Evolutionary conservation across 2,329 filamentous ascomycete species (phyloP), one percentile per base, ranked within the genome.

Genomic region (Fusarium sp.): DNA sequence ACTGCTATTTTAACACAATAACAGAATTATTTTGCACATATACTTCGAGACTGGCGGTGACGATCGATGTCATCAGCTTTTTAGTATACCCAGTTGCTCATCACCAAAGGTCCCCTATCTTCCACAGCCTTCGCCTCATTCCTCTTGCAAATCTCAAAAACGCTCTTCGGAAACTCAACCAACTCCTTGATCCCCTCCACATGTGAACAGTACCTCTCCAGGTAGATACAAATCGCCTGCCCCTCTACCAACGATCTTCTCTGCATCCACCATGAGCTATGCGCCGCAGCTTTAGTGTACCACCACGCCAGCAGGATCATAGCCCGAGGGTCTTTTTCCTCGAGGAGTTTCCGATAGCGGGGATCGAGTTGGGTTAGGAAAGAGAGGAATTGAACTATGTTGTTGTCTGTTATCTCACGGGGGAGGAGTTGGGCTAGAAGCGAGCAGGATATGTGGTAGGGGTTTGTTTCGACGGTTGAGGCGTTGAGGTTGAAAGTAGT

Each of bases 271-370:
- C 85, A 88, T 3, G 71, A 62, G 12, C 78, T 72, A 25, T 78
- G 74, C 14, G 78, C 73, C 16, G 79, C 81, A 16, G 86, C 74
- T 64, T 85, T 83, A 12, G 84, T 83, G 74, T 85, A 87, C 87
- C 87, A 90, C 76, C 85, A 87, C 0, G 83, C 80, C n/a, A 89
- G 75, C 37, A 90, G 69, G 13, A 89, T 73, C 63, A 90, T 72
- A 0, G 87, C 87, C 28, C 82, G 78, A 1, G 83, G 77, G 46
- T 90, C 87, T 63, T 86, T 89, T 0, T 66, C 40, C 47, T 82
- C 76, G 1, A 90, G 71, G n/a, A 89, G 64, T 0, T 49, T 53
- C 14, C 80, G 79, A 68, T 83, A 88, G 0, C 78, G 77, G 1
- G 79, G 74, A 20, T 82, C 79, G 49, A 88, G 79, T 48, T 82